Conservation (phyloP, 208 protist species). For the Trypanosoma scelopori region DNA sequence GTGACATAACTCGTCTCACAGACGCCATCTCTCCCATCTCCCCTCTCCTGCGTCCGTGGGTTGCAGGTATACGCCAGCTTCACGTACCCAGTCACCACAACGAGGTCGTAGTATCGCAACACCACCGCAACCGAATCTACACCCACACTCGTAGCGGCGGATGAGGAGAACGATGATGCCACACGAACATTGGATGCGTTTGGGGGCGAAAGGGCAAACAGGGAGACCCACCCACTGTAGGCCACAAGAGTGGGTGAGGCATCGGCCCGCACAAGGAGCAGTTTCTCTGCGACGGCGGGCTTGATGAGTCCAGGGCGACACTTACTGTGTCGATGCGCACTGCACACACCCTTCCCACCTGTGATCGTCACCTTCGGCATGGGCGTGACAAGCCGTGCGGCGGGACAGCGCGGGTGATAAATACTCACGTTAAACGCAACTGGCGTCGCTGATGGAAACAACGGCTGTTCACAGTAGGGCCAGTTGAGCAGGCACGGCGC, state of each 20-base stretch:
- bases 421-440: constrained; percentile 93
- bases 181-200: constrained; percentile 11
- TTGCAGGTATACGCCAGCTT: constrained; percentile 17
- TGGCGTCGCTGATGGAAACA: constrained; percentile 75
- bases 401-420: constrained; percentile 28
- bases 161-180: too few relatives aligned
- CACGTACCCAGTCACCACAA: constrained; percentile 22
- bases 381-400: not conserved
- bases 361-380: constrained; percentile 11
- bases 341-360: constrained; percentile 17
- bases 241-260: constrained; percentile 12
- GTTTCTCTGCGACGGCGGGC: constrained; percentile 1
- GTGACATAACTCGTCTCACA: not conserved
- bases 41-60: not conserved
- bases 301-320: not conserved
- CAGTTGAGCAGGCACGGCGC: constrained; percentile 43
- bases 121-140: not conserved
- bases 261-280: constrained; percentile 16
- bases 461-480: constrained; percentile 92
- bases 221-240: constrained; percentile 28
- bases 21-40: not conserved
- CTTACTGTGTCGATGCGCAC: not conserved
- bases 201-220: constrained; percentile 27
- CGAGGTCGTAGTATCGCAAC: constrained; percentile 22
- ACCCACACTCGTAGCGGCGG: not conserved